Conservation (phyloP, 305 asterid genomes). For the Fraxinus xanthoxyloides region DNA sequence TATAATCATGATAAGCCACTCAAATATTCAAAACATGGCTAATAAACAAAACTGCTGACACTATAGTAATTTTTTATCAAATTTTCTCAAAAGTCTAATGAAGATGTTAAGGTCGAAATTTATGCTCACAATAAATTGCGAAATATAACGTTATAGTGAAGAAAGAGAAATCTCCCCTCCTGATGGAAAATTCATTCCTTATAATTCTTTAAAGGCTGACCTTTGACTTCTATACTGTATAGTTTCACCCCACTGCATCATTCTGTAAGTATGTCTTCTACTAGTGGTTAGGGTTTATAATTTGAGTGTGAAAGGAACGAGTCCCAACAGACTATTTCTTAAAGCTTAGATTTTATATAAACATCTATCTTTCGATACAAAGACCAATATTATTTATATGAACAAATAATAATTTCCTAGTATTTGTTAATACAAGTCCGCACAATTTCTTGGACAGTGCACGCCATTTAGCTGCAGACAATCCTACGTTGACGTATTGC, state of each 20-base stretch:
- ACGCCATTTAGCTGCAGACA: not conserved
- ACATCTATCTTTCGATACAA: not conserved
- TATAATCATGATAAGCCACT: conserved; percentile 15
- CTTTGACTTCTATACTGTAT: not conserved
- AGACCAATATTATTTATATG: not conserved
- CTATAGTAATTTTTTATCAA: not conserved
- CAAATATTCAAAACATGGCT: not conserved
- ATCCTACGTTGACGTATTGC: not conserved
- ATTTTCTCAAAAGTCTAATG: not conserved
- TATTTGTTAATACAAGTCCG: not conserved
- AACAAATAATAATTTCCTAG: not conserved
- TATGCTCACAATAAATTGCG: not conserved
- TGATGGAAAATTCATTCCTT: not conserved
- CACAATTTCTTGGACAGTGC: not conserved
- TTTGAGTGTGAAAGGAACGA: not conserved
- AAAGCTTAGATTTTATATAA: not conserved
- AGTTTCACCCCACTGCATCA: not conserved
- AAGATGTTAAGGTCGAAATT: not conserved
- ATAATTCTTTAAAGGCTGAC: not conserved
- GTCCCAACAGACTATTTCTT: not conserved
- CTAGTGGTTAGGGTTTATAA: not conserved
- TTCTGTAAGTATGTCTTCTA: not conserved
- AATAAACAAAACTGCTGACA: not conserved
- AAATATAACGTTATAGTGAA: not conserved
- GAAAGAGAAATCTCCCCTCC: not conserved